phyloP scores from a whole-genome alignment of 768 basidiomycete genomes.

The Sutorius australiensis region DNA sequence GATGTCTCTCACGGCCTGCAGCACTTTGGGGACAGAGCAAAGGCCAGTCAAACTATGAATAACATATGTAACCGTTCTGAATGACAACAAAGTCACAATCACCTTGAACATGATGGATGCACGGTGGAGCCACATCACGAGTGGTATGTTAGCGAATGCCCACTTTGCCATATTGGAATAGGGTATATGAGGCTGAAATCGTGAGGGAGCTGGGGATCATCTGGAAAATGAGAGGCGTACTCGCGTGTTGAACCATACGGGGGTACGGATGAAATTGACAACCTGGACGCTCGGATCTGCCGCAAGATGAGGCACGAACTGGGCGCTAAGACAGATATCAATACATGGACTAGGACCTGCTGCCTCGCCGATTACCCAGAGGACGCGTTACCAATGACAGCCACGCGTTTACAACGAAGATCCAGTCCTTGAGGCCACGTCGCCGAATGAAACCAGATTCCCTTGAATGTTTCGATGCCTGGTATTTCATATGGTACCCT shows the following conservation, averaged over 20 bases:
- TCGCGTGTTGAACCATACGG: slow-evolving; percentile 56
- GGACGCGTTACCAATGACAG: slow-evolving; percentile 58
- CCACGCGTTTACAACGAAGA: slow-evolving; percentile 40
- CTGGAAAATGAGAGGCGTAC: slow-evolving; percentile 30
- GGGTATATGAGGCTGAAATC: slow-evolving; percentile 38
- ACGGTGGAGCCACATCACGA: slow-evolving; percentile 49
- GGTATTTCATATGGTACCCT: slow-evolving; percentile 33
- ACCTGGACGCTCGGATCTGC: slow-evolving; percentile 48
- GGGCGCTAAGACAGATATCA: slow-evolving; percentile 42
- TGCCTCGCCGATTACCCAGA: slow-evolving; percentile 43
- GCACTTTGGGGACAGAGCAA: slow-evolving; percentile 6
- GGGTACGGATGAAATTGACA: slow-evolving; percentile 57
- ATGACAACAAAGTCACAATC: background rate
- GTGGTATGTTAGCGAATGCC: slow-evolving; percentile 52
- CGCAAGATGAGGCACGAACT: slow-evolving; percentile 55
- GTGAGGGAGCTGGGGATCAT: slow-evolving; percentile 19
- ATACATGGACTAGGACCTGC: background rate
- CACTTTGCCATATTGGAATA: slow-evolving; percentile 39
- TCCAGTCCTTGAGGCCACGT: slow-evolving; percentile 42
- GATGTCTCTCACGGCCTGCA: slow-evolving; percentile 10
- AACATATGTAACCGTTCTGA: background rate
- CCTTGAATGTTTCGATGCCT: slow-evolving; percentile 42
- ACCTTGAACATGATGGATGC: slow-evolving; percentile 49
- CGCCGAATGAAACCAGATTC: slow-evolving; percentile 51
- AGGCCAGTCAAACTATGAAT: slow-evolving; percentile 20